phyloP scores from a whole-genome alignment of 2,329 filamentous ascomycete species.

The Cadophora gregata region DNA sequence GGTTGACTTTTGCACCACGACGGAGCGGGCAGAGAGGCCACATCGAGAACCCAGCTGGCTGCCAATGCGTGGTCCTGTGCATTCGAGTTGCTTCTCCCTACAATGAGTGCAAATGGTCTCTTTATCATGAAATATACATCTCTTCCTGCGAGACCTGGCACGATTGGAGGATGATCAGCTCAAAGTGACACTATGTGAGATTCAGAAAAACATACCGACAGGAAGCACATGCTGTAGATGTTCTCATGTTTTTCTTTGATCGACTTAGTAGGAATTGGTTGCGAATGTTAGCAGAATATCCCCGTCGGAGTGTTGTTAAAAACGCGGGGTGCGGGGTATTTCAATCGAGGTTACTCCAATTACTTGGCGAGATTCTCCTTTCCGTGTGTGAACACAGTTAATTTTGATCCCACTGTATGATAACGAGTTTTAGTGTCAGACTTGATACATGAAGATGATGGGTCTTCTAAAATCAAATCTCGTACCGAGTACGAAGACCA shows the following conservation, averaged over 20 bases:
- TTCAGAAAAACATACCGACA: conserved; percentile 11
- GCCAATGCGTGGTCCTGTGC: not conserved
- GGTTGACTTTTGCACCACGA: no score
- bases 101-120: not conserved
- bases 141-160: conserved; percentile 6
- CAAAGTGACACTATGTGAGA: not conserved
- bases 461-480: no score
- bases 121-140: not conserved
- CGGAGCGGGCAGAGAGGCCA: not conserved
- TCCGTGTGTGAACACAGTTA: not conserved
- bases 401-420: not conserved
- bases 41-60: not conserved
- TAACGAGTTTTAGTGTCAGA: not conserved
- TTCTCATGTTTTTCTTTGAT: conserved; percentile 12
- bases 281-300: not conserved
- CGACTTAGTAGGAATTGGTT: not conserved
- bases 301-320: not conserved
- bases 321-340: not conserved
- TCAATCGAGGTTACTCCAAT: not conserved
- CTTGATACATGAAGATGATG: no score
- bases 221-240: conserved; percentile 20
- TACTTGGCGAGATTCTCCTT: not conserved
- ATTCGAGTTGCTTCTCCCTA: not conserved
- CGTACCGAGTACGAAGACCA: no score
- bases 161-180: not conserved